Percentiles rank a stretch among this genome's conserved stretches.
Evolutionary conservation across 176 grass and related monocot species (phyloP).

Genomic region (Saccharum officinarum): DNA sequence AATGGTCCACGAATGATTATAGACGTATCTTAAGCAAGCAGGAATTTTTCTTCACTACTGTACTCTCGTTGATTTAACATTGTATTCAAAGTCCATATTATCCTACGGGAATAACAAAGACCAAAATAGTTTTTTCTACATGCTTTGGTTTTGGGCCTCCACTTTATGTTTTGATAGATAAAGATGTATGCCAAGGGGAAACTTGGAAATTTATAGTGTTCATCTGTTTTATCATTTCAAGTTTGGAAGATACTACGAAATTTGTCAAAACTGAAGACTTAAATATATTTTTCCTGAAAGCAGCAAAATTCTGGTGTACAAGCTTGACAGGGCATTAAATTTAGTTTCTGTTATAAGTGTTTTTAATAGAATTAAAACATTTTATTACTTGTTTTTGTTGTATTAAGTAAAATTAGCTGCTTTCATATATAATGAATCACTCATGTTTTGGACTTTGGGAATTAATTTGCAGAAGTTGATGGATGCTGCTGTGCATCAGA

Average conservation of each 20-base stretch:
- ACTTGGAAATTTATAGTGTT: background rate
- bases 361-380: background rate
- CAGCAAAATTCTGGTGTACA: background rate
- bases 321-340: conserved; percentile 6
- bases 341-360: background rate
- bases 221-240: background rate
- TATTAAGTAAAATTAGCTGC: background rate
- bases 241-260: background rate
- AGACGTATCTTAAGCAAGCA: conserved; percentile 11
- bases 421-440: background rate
- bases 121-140: background rate
- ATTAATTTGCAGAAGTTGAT: conserved; percentile 75
- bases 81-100: background rate
- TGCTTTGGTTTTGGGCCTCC: background rate
- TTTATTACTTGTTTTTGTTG: background rate
- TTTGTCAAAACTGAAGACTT: background rate
- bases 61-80: background rate
- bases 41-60: background rate
- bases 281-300: background rate
- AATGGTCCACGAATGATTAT: background rate
- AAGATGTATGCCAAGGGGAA: background rate
- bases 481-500: conserved; percentile 57
- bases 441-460: conserved; percentile 12
- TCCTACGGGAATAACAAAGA: background rate
- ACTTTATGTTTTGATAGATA: background rate